These are phyloP conservation scores for Lomentospora prolificans DNA, from an alignment of 2,329 filamentous ascomycete genomes.

Conservation along the genomic window DNA sequence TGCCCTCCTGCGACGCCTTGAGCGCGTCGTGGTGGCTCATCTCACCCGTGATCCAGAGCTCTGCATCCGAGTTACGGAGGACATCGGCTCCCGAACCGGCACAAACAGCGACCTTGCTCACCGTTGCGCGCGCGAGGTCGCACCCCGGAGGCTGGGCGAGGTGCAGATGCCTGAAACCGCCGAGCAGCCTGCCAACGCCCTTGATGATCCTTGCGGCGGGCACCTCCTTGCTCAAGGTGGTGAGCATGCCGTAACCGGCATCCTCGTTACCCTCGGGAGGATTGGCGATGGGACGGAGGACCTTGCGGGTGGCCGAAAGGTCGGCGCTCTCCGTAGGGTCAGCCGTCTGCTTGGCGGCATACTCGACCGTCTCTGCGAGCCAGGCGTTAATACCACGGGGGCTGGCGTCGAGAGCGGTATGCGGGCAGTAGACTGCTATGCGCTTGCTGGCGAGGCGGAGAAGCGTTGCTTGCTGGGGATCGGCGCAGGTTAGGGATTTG, in stretches of 20 bases:
- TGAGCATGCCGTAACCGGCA: constrained; percentile 43
- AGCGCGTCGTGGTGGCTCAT: constrained; percentile 89
- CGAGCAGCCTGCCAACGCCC: constrained; percentile 55
- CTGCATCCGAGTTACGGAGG: constrained; percentile 59
- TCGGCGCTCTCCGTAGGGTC: constrained; percentile 14
- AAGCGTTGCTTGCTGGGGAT: constrained; percentile 80
- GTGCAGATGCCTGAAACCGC: constrained; percentile 48
- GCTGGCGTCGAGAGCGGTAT: constrained; percentile 88
- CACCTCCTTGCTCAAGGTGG: constrained; percentile 29
- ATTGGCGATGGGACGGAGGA: constrained; percentile 34
- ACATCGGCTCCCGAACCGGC: constrained; percentile 79
- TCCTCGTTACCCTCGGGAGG: constrained; percentile 33
- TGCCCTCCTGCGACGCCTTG: constrained; percentile 72
- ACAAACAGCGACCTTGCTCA: constrained; percentile 72
- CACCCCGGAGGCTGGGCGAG: constrained; percentile 41
- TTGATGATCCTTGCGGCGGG: constrained; percentile 34
- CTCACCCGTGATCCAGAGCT: constrained; percentile 84
- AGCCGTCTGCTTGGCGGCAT: constrained; percentile 20
- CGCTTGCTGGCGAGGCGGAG: constrained; percentile 74
- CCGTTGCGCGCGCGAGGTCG: constrained; percentile 25
- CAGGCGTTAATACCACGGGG: constrained; percentile 83
- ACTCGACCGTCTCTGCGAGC: constrained; percentile 78
- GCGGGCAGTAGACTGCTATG: constrained; percentile 91
- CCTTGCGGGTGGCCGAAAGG: constrained; percentile 27
- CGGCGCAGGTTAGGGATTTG: constrained; percentile 74